These are phyloP conservation scores for Cornus controversa DNA, from an alignment of 148 eudicot genomes.

Conservation along the genomic window DNA sequence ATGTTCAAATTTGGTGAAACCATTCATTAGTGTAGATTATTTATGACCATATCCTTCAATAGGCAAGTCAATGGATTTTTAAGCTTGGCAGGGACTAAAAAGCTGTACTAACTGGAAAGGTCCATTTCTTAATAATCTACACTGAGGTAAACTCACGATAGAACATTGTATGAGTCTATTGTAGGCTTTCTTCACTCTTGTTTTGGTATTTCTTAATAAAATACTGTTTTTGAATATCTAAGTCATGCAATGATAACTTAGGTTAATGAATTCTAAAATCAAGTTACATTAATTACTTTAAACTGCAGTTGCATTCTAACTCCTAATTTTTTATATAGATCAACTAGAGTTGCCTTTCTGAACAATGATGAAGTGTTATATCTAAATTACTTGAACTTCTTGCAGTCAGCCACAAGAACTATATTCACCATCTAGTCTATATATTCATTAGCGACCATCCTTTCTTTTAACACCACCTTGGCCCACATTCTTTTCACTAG, in stretches of 20 bases:
- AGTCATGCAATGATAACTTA: too few species aligned
- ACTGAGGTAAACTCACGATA: background rate
- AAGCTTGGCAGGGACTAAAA: background rate
- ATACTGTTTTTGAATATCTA: too few species aligned
- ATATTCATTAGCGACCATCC: background rate
- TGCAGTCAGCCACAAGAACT: background rate
- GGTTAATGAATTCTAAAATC: background rate
- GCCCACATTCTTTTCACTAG: background rate
- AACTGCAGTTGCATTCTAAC: background rate
- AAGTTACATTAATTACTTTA: too few species aligned
- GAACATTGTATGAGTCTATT: background rate
- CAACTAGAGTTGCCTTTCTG: too few species aligned
- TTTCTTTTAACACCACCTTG: background rate
- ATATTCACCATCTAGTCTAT: background rate
- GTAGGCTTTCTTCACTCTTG: too few species aligned
- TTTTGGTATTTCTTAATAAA: too few species aligned
- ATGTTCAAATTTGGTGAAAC: background rate
- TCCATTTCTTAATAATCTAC: background rate
- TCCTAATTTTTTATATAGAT: background rate
- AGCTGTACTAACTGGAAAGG: background rate
- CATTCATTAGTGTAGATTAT: background rate
- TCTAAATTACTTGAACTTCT: background rate
- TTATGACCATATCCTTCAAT: background rate
- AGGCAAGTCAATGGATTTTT: background rate
- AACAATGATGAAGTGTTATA: background rate